Evolutionary conservation across 176 grass and related monocot genomes (phyloP).

Genomic region (Phoenix dactylifera): DNA sequence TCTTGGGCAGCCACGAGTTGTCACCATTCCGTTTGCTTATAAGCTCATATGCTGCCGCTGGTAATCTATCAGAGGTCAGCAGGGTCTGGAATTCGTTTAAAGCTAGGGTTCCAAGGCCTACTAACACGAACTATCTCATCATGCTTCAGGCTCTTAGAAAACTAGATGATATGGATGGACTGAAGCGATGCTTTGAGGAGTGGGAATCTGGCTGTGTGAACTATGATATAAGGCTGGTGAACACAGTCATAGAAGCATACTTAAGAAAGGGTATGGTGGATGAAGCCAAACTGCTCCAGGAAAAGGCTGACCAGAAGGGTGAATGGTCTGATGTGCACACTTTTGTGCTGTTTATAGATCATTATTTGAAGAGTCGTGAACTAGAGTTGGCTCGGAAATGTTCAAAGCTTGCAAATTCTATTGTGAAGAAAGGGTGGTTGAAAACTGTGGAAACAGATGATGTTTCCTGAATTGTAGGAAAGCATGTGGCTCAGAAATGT

Average conservation of each 20-base stretch:
- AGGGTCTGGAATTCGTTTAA: constrained; percentile 5
- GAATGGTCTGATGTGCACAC: background rate
- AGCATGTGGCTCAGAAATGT: background rate
- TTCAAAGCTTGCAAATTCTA: too few species aligned
- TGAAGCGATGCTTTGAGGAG: constrained; percentile 5
- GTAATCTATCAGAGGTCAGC: constrained; percentile 2
- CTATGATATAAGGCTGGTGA: constrained; percentile 6
- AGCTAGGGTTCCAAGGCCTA: constrained; percentile 1
- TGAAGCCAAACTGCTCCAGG: background rate
- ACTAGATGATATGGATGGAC: background rate
- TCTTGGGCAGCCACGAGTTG: background rate
- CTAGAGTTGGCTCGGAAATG: too few species aligned
- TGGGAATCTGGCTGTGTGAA: constrained; percentile 6
- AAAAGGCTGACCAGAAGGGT: background rate
- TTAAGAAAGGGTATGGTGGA: background rate
- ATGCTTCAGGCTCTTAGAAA: constrained; percentile 14
- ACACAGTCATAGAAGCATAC: background rate
- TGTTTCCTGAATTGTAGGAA: too few species aligned
- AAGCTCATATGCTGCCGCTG: constrained; percentile 4
- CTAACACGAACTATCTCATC: background rate
- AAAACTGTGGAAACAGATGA: too few species aligned
- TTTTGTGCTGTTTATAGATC: too few species aligned
- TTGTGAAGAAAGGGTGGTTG: too few species aligned
- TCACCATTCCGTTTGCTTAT: constrained; percentile 8
- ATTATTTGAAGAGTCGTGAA: too few species aligned